Evolutionary conservation across 208 protist genomes (phyloP).

Genomic region (Crithidia fasciculata): DNA sequence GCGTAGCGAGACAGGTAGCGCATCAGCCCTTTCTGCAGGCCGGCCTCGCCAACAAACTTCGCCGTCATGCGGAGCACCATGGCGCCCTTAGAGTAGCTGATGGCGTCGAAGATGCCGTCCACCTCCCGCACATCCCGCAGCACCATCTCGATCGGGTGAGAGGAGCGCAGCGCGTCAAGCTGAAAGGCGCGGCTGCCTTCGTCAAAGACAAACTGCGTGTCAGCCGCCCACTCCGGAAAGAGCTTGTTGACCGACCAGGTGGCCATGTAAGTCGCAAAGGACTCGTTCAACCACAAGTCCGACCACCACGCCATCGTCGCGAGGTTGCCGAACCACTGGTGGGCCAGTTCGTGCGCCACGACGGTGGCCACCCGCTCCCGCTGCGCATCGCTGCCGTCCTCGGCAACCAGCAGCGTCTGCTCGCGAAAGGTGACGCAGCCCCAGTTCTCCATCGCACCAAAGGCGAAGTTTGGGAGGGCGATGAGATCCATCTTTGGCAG

Average conservation of each 20-base stretch:
- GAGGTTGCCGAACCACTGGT: conserved; percentile 98
- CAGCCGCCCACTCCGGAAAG: conserved; percentile 84
- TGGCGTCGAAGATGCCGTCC: conserved; percentile 94
- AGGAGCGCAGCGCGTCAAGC: conserved; percentile 82
- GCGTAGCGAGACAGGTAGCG: conserved; percentile 83
- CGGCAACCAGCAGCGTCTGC: conserved; percentile 70
- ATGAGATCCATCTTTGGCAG: conserved; percentile 96
- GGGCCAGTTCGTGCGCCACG: conserved; percentile 94
- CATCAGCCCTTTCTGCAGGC: conserved; percentile 76
- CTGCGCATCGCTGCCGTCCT: conserved; percentile 47
- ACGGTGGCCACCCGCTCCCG: conserved; percentile 75
- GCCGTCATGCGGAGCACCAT: conserved; percentile 89
- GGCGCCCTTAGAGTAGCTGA: conserved; percentile 91
- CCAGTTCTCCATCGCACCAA: conserved; percentile 99
- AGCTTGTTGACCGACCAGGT: conserved; percentile 76
- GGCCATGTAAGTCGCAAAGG: conserved; percentile 93
- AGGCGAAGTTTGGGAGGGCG: conserved; percentile 93
- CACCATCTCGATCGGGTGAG: conserved; percentile 93
- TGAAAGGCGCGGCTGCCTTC: conserved; percentile 74
- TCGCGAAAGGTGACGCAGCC: conserved; percentile 96
- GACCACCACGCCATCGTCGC: conserved; percentile 99
- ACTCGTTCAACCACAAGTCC: conserved; percentile 98
- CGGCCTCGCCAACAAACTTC: conserved; percentile 81
- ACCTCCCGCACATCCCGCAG: conserved; percentile 87
- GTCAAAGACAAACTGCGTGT: conserved; percentile 73